phyloP scores from a whole-genome alignment of 441 rosid species.

The Omphalea diandra region DNA sequence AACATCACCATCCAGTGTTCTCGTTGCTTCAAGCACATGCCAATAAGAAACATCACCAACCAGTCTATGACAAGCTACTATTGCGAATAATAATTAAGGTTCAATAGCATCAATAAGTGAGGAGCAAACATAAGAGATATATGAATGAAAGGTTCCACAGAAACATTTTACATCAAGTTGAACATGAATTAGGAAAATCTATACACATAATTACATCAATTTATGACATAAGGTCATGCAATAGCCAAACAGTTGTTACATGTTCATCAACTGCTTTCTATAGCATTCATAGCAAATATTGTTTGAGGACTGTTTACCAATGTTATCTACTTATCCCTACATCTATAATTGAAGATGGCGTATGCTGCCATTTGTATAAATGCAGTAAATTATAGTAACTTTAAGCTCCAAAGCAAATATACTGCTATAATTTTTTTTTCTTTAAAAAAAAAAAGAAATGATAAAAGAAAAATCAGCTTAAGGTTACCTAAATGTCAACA shows the following conservation, averaged over 20 bases:
- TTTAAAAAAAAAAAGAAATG: neutral
- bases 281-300: neutral
- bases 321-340: neutral
- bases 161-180: neutral
- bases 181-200: neutral
- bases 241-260: constrained; percentile 8
- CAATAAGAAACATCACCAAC: constrained; percentile 48
- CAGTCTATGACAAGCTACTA: constrained; percentile 26
- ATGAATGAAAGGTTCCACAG: neutral
- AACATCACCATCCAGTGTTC: constrained; percentile 74
- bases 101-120: constrained; percentile 19
- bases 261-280: neutral
- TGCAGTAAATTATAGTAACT: neutral
- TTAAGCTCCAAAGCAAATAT: neutral
- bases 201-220: constrained; percentile 11
- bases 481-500: neutral
- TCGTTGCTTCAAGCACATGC: constrained; percentile 64
- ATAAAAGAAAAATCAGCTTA: neutral
- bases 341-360: neutral
- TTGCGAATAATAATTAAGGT: constrained; percentile 10
- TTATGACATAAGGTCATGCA: neutral
- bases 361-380: neutral
- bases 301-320: neutral
- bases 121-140: constrained; percentile 10
- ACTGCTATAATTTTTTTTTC: too few relatives aligned